Evolutionary conservation across 768 basidiomycete species (phyloP).

Genomic region (Mycena metata): DNA sequence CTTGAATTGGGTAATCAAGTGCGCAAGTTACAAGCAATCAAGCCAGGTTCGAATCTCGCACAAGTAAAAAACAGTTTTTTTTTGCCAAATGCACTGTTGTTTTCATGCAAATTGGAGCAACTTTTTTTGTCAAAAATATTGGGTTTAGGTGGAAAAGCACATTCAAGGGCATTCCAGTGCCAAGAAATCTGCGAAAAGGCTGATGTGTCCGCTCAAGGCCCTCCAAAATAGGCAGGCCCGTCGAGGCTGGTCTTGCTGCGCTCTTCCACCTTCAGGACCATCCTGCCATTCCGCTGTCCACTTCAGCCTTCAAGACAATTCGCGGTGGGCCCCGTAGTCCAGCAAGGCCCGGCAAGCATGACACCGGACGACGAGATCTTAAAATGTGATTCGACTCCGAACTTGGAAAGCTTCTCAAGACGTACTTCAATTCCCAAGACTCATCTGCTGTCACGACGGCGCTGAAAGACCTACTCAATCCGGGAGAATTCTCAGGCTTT

Average conservation of each 20-base stretch:
- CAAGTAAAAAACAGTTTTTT: too few species aligned
- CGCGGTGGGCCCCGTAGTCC: not conserved
- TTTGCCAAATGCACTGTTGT: too few species aligned
- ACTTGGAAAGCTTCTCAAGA: constrained; percentile 1
- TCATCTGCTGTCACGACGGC: constrained; percentile 1
- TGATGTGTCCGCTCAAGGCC: not conserved
- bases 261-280: not conserved
- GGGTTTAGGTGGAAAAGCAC: too few species aligned
- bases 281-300: not conserved
- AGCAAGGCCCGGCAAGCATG: not conserved
- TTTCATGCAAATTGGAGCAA: too few species aligned
- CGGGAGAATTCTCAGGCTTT: not conserved
- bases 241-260: not conserved
- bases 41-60: too few species aligned
- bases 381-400: constrained; percentile 1
- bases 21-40: too few species aligned
- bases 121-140: too few species aligned
- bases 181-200: too few species aligned
- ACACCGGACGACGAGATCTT: constrained; percentile 10
- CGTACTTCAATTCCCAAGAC: not conserved
- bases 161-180: too few species aligned
- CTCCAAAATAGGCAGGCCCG: not conserved
- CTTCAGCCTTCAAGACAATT: not conserved
- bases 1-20: too few species aligned
- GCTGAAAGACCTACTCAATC: constrained; percentile 5